phyloP scores from a whole-genome alignment of 768 basidiomycete species.

The Chalciporus piperatus region DNA sequence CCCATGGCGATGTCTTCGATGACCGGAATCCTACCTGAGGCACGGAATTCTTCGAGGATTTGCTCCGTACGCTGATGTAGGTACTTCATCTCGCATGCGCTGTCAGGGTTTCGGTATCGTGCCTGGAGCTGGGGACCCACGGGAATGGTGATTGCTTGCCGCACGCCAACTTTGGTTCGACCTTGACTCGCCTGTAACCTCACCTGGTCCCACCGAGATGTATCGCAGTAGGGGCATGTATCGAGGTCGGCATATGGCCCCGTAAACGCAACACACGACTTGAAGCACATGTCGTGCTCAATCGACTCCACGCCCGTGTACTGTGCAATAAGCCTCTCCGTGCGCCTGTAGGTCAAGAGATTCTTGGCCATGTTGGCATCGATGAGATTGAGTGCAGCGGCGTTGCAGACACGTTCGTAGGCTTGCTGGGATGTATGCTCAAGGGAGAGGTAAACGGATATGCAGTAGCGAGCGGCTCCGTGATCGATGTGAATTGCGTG shows the following conservation, averaged over 20 bases:
- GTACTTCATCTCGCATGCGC: not conserved
- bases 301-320: constrained; percentile 6
- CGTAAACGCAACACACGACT: too few relatives aligned
- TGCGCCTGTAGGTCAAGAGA: constrained; percentile 1
- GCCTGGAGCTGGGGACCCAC: too few relatives aligned
- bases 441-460: constrained; percentile 2
- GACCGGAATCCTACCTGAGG: not conserved
- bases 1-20: constrained; percentile 8
- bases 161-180: constrained; percentile 1
- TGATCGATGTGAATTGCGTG: constrained; percentile 16
- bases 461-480: constrained; percentile 4
- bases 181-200: not conserved
- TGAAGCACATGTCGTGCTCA: constrained; percentile 26
- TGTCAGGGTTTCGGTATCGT: constrained; percentile 6
- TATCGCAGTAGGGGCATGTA: constrained; percentile 29
- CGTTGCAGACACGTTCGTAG: not conserved
- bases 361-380: constrained; percentile 9
- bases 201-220: constrained; percentile 6
- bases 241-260: too few relatives aligned
- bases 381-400: not conserved
- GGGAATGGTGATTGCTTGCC: constrained; percentile 12
- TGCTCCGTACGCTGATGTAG: not conserved
- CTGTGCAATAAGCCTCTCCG: not conserved
- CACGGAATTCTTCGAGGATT: constrained; percentile 1
- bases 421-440: not conserved